These are phyloP conservation scores for Ogataea populi-albae DNA, from an alignment of 805 yeast species.

Conservation along the genomic window DNA sequence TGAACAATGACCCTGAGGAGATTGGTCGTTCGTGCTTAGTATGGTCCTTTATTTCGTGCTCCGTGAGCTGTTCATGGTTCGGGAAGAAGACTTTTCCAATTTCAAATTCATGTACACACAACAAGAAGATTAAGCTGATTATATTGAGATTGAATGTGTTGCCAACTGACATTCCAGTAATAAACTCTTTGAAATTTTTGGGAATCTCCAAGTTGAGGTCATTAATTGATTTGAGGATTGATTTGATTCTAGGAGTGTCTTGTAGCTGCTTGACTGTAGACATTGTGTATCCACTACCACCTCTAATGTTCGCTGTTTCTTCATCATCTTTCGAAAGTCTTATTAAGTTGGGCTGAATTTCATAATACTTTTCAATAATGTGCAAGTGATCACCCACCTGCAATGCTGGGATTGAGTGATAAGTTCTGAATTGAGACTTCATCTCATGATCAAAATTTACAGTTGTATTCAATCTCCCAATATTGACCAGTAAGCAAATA, in stretches of 20 bases:
- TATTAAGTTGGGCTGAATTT: conserved; percentile 16
- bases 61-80: conserved; percentile 9
- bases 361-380: conserved; percentile 26
- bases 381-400: conserved; percentile 59
- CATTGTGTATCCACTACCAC: conserved; percentile 32
- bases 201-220: conserved; percentile 59
- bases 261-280: conserved; percentile 74
- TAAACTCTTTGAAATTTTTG: conserved; percentile 44
- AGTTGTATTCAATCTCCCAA: conserved; percentile 93
- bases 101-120: conserved; percentile 57
- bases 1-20: conserved; percentile 47
- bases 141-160: conserved; percentile 45
- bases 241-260: conserved; percentile 91
- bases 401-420: conserved; percentile 87
- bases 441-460: conserved; percentile 92
- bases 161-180: conserved; percentile 18
- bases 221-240: conserved; percentile 83
- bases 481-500: conserved; percentile 74
- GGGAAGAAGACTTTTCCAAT: conserved; percentile 30
- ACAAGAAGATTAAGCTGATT: conserved; percentile 68
- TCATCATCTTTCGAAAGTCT: conserved; percentile 20
- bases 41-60: conserved; percentile 13
- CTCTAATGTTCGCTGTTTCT: conserved; percentile 21
- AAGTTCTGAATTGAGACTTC: conserved; percentile 90
- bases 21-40: conserved; percentile 4